These are phyloP conservation scores for Rubus idaeus DNA, from an alignment of 306 rosid species.

Conservation along the genomic window DNA sequence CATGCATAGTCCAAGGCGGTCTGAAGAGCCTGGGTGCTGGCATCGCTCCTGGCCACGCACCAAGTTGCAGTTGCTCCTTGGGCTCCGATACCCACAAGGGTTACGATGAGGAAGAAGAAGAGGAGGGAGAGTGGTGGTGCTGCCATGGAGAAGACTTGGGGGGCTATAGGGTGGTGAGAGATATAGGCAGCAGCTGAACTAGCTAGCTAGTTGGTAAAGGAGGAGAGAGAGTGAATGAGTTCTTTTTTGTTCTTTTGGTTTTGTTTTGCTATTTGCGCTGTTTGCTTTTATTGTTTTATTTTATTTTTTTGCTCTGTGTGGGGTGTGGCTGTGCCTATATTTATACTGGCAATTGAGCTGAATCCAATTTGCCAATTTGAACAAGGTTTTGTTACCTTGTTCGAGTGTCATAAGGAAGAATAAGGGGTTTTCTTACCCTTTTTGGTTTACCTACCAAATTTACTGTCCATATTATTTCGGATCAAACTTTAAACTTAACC, in stretches of 20 bases:
- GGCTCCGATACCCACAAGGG: background rate
- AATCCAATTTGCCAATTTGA: no score
- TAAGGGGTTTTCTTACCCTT: no score
- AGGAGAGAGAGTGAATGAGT: conserved; percentile 23
- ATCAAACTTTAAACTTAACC: no score
- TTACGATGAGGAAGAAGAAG: background rate
- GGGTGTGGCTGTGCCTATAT: background rate
- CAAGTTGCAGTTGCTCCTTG: conserved; percentile 43
- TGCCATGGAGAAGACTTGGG: conserved; percentile 47
- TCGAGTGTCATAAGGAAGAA: no score
- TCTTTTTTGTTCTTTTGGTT: conserved; percentile 23
- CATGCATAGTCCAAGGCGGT: conserved; percentile 85
- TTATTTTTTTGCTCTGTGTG: background rate
- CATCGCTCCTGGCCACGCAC: conserved; percentile 88
- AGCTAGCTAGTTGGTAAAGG: conserved; percentile 54
- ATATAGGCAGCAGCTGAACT: conserved; percentile 15
- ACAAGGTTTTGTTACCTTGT: no score
- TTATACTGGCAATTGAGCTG: background rate
- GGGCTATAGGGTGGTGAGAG: conserved; percentile 34
- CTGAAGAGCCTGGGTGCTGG: conserved; percentile 47
- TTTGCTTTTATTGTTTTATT: background rate
- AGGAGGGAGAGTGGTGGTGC: background rate
- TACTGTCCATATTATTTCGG: no score
- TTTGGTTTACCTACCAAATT: no score
- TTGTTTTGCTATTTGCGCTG: conserved; percentile 2